phyloP scores from a whole-genome alignment of 257 asterid species.

The Datura wrightii region DNA sequence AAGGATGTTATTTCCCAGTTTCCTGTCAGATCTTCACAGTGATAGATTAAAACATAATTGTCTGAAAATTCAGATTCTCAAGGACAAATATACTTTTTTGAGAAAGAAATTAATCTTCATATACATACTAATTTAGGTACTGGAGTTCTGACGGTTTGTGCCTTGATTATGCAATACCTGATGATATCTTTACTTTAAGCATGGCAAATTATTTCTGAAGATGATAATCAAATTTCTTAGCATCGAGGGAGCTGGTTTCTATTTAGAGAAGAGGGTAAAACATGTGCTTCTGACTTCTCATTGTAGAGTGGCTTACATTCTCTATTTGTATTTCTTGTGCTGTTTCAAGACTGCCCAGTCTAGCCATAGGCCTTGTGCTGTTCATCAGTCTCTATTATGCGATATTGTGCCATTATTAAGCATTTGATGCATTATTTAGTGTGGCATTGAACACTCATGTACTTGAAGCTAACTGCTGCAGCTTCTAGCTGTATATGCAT shows the following conservation, averaged over 20 bases:
- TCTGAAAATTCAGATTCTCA: background rate
- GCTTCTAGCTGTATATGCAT: too few species aligned
- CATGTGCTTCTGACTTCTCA: slow-evolving; percentile 5
- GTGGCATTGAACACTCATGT: background rate
- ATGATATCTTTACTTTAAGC: background rate
- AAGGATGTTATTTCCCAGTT: background rate
- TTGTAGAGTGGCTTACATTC: slow-evolving; percentile 5
- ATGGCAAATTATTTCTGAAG: background rate
- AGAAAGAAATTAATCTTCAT: background rate
- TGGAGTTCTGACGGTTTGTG: background rate
- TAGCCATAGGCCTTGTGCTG: background rate
- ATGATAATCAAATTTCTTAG: slow-evolving; percentile 20
- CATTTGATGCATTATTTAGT: background rate
- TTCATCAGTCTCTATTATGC: background rate
- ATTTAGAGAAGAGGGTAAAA: background rate
- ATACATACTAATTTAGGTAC: background rate
- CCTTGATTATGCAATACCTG: background rate
- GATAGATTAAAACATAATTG: background rate
- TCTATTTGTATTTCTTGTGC: background rate
- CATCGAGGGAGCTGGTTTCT: slow-evolving; percentile 8
- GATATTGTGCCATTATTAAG: background rate
- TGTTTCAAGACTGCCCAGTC: slow-evolving; percentile 8
- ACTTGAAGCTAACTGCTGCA: background rate
- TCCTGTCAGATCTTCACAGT: background rate
- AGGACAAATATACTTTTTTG: too few species aligned